These are phyloP conservation scores for Juglanconis oblonga DNA, from an alignment of 2,329 filamentous ascomycete genomes.

Conservation along the genomic window DNA sequence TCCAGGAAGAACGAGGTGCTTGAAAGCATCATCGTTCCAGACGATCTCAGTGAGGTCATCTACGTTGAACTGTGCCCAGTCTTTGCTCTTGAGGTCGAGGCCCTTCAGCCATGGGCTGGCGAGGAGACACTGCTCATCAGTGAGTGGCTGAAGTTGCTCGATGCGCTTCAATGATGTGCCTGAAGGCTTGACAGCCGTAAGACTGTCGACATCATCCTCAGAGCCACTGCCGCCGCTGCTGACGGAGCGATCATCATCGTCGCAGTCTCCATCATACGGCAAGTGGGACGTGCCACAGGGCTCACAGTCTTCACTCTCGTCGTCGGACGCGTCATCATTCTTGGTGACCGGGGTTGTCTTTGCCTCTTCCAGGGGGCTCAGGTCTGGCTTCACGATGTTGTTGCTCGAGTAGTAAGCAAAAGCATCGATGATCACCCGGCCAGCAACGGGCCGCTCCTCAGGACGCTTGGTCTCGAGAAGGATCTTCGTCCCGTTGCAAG, in stretches of 20 bases:
- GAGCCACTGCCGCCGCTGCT: too few relatives aligned
- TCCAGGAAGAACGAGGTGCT: conserved; percentile 34
- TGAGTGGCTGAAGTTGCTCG: conserved; percentile 27
- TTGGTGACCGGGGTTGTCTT: conserved; percentile 1
- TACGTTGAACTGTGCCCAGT: conserved; percentile 27
- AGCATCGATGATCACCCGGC: conserved; percentile 33
- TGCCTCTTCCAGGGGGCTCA: neutral
- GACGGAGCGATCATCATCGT: too few relatives aligned
- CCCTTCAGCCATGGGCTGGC: conserved; percentile 35
- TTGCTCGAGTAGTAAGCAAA: conserved; percentile 33
- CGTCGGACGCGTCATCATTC: neutral
- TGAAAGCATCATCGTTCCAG: conserved; percentile 36
- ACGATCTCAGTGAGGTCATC: conserved; percentile 27
- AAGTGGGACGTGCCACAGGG: too few relatives aligned
- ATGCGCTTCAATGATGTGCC: neutral
- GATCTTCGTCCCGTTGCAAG: conserved; percentile 28
- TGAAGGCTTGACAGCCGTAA: conserved; percentile 1
- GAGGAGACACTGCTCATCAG: conserved; percentile 33
- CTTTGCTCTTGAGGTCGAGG: conserved; percentile 35
- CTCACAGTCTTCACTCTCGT: neutral
- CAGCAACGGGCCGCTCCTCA: conserved; percentile 26
- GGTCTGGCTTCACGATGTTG: conserved; percentile 27
- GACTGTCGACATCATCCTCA: neutral
- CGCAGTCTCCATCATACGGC: too few relatives aligned
- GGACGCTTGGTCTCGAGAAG: conserved; percentile 23